Conservation (phyloP, 306 rosid genomes). For the Begonia loranthoides region DNA sequence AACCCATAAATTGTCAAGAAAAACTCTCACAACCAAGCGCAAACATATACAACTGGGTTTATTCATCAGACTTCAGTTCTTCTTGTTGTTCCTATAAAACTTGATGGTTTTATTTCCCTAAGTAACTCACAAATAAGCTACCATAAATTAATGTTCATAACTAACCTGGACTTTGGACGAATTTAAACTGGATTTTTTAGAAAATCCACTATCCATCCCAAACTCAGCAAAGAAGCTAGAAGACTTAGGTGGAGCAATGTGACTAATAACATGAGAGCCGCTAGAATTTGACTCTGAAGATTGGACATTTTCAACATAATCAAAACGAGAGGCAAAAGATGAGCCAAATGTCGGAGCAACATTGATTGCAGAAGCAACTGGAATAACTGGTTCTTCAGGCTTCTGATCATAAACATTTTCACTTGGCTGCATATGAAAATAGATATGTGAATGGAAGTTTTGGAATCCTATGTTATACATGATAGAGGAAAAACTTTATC, state of each 20-base stretch:
- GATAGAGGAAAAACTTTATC: too few species aligned
- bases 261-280: slow-evolving; percentile 40
- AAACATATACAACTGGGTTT: too few species aligned
- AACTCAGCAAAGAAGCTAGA: slow-evolving; percentile 86
- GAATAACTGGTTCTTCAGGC: slow-evolving; percentile 66
- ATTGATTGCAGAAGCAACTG: slow-evolving; percentile 32
- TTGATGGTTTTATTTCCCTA: too few species aligned
- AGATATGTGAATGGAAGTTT: too few species aligned
- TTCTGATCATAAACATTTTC: slow-evolving; percentile 86
- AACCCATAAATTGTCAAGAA: too few species aligned
- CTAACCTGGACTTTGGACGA: slow-evolving; percentile 48
- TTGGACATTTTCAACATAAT: slow-evolving; percentile 80
- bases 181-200: slow-evolving; percentile 36
- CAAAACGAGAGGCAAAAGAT: slow-evolving; percentile 77
- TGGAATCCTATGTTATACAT: too few species aligned
- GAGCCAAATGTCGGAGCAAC: slow-evolving; percentile 33
- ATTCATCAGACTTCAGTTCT: too few species aligned
- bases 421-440: slow-evolving; percentile 42
- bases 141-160: neutral
- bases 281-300: slow-evolving; percentile 49
- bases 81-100: too few species aligned
- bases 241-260: slow-evolving; percentile 76
- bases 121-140: too few species aligned
- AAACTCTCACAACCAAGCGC: too few species aligned
- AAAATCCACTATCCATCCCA: slow-evolving; percentile 71